A percentile compares a stretch with the other conserved stretches of the same genome.
Conservation (phyloP, 1,284 basidiomycete genomes). For the Tremellales sp. region DNA sequence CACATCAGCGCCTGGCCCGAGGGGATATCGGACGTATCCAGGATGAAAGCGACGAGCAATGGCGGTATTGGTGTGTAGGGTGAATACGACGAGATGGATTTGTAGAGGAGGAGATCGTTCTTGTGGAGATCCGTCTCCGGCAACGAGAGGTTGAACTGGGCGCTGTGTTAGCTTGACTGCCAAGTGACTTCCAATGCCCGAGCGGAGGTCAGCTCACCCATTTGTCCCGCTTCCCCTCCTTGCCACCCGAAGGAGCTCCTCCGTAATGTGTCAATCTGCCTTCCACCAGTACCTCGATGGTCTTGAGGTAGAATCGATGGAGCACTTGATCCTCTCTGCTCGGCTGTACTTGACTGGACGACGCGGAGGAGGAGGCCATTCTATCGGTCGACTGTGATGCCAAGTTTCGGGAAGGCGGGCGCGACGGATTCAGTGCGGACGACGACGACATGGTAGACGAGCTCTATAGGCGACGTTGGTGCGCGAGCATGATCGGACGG, state of each 20-base stretch:
- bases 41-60: conserved; percentile 44
- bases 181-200: background rate
- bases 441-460: conserved; percentile 14
- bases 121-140: conserved; percentile 45
- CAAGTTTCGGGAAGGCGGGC: conserved; percentile 13
- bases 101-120: conserved; percentile 41
- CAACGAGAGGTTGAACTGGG: conserved; percentile 43
- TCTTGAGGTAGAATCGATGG: conserved; percentile 47
- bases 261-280: conserved; percentile 42
- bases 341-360: conserved; percentile 18
- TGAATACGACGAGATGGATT: conserved; percentile 30
- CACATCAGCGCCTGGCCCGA: conserved; percentile 40
- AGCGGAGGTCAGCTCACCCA: conserved; percentile 33
- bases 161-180: background rate
- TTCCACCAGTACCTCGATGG: conserved; percentile 43
- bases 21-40: conserved; percentile 44
- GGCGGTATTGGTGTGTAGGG: conserved; percentile 33
- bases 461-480: too few species aligned
- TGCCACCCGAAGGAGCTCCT: conserved; percentile 6
- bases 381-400: conserved; percentile 1
- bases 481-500: too few species aligned
- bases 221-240: conserved; percentile 42
- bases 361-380: conserved; percentile 19
- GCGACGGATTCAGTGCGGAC: conserved; percentile 9
- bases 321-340: conserved; percentile 43